Conservation (phyloP, 2,329 filamentous ascomycete genomes). For the Fusarium armeniacum region DNA sequence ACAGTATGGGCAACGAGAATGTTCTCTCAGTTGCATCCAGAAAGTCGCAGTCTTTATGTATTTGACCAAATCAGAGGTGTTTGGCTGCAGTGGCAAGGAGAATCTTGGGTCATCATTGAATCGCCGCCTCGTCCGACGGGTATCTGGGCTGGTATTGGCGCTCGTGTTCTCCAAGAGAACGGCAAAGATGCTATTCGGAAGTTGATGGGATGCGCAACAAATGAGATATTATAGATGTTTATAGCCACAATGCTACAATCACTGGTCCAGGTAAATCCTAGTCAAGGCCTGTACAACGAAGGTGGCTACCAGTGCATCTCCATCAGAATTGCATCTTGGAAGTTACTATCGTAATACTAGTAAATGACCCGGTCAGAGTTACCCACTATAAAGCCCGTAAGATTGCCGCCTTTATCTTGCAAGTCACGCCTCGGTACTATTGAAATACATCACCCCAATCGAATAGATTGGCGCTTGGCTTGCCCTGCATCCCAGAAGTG, state of each 20-base stretch:
- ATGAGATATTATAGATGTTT: not conserved
- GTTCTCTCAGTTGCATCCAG: slow-evolving; percentile 7
- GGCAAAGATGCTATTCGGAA: slow-evolving; percentile 1
- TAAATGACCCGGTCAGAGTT: not conserved
- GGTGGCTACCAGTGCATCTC: not conserved
- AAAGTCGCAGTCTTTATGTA: not conserved
- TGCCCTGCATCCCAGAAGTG: too few relatives aligned
- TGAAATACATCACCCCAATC: too few relatives aligned
- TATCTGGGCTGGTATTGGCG: slow-evolving; percentile 8
- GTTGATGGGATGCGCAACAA: not conserved
- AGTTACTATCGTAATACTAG: not conserved
- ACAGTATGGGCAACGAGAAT: slow-evolving; percentile 15
- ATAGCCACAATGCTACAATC: fast-evolving
- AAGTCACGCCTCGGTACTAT: too few relatives aligned
- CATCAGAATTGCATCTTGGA: not conserved
- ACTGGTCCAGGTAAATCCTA: too few relatives aligned
- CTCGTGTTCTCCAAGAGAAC: not conserved
- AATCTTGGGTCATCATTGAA: not conserved
- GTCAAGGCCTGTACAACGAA: too few relatives aligned
- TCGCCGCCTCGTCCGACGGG: not conserved
- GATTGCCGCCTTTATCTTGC: too few relatives aligned
- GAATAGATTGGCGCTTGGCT: too few relatives aligned
- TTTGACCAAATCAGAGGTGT: not conserved
- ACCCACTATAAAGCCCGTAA: not conserved
- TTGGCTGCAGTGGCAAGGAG: slow-evolving; percentile 11